Conservation (phyloP, 2,329 filamentous ascomycete species). For the Purpureocillium takamizusanense region DNA sequence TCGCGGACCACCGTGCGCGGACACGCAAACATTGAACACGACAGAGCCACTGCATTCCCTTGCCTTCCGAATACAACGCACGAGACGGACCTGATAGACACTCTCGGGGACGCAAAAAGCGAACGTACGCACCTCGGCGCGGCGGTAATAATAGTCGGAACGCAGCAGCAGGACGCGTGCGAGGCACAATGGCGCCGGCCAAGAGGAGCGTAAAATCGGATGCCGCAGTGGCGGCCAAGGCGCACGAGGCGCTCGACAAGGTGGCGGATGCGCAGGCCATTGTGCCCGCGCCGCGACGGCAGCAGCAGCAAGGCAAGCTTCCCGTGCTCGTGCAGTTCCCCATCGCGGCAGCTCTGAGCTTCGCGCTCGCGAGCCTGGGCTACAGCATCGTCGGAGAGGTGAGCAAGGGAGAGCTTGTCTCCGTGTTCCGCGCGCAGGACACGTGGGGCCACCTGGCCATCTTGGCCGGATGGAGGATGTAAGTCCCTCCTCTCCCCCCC, state of each 20-base stretch:
- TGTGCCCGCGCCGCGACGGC: background rate
- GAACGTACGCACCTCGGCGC: no score
- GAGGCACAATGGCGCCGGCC: slow-evolving; percentile 10
- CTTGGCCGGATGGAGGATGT: slow-evolving; percentile 46
- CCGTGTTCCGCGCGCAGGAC: slow-evolving; percentile 55
- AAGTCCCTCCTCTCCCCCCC: slow-evolving; percentile 20
- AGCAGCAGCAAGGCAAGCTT: slow-evolving; percentile 18
- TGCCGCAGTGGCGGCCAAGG: slow-evolving; percentile 6
- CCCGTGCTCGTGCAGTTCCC: slow-evolving; percentile 41
- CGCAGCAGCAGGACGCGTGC: background rate
- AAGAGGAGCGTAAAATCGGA: slow-evolving; percentile 13
- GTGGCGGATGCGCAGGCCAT: background rate
- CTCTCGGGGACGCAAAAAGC: no score
- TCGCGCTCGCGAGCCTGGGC: slow-evolving; percentile 54
- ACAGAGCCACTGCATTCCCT: no score
- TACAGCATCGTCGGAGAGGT: slow-evolving; percentile 53
- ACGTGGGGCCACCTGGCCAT: slow-evolving; percentile 52
- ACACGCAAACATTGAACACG: background rate
- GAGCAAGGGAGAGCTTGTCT: slow-evolving; percentile 56
- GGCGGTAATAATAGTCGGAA: no score
- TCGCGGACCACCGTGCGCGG: background rate
- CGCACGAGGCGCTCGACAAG: slow-evolving; percentile 9
- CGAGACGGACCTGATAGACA: no score
- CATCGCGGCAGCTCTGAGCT: slow-evolving; percentile 42
- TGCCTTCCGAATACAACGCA: no score